Conservation (phyloP, 2,329 filamentous ascomycete genomes). For the Colletotrichum horii region DNA sequence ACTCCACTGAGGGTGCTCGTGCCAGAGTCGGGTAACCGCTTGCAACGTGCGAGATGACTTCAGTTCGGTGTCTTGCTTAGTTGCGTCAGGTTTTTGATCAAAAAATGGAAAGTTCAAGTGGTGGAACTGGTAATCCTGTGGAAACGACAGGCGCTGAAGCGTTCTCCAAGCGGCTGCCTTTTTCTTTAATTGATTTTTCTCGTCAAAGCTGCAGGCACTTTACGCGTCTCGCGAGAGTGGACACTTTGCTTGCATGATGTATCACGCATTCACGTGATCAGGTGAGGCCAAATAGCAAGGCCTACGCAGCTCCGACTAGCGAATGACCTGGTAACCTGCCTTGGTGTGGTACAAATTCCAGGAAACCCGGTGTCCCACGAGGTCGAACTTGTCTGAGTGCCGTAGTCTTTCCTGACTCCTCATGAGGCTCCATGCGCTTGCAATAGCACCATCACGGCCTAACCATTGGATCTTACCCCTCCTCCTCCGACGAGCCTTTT, state of each 20-base stretch:
- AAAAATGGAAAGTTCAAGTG: background rate
- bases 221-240: conserved; percentile 1
- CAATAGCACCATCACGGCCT: background rate
- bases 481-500: background rate
- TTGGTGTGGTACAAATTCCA: background rate
- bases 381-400: background rate
- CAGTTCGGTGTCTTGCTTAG: background rate
- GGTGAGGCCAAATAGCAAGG: background rate
- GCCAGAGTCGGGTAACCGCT: background rate
- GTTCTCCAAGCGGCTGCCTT: background rate
- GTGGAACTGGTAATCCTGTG: background rate
- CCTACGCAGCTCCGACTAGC: background rate
- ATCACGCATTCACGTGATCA: conserved; percentile 18
- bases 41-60: conserved; percentile 1
- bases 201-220: background rate
- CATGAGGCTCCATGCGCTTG: background rate
- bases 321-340: background rate
- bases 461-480: background rate
- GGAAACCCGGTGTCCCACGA: background rate
- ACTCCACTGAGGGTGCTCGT: conserved; percentile 6
- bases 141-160: background rate
- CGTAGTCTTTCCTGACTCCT: background rate
- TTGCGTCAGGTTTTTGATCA: background rate
- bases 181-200: conserved; percentile 7
- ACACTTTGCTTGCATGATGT: background rate